Percentiles rank a stretch among this genome's conserved stretches.
These are phyloP conservation scores for Penicillium paradoxum DNA, from an alignment of 495 filamentous ascomycete species.

Conservation along the genomic window DNA sequence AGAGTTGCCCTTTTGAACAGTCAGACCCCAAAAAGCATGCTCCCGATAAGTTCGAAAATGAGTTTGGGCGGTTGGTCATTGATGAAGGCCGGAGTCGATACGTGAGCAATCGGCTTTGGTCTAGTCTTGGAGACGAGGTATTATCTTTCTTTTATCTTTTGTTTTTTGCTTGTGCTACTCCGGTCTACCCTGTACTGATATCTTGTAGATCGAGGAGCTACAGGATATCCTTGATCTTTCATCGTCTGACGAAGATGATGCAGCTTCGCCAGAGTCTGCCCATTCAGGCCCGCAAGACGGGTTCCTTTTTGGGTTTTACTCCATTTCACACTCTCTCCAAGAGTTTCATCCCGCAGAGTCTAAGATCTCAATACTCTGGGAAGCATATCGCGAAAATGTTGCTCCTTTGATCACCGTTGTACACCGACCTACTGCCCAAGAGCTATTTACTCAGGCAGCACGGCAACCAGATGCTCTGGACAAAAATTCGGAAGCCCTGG, in stretches of 20 bases:
- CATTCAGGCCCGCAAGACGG: constrained; percentile 57
- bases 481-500: constrained; percentile 60
- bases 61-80: constrained; percentile 78
- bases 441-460: constrained; percentile 39
- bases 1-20: constrained; percentile 28
- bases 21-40: constrained; percentile 23
- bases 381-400: constrained; percentile 64
- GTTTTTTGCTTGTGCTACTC: neutral
- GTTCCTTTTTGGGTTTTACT: constrained; percentile 66
- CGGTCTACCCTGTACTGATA: neutral
- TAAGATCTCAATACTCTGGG: constrained; percentile 64
- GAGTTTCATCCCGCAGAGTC: constrained; percentile 51
- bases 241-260: constrained; percentile 60
- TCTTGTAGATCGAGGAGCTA: constrained; percentile 61
- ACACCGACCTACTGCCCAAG: constrained; percentile 56
- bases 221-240: constrained; percentile 63
- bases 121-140: constrained; percentile 82
- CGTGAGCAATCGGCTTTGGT: constrained; percentile 86
- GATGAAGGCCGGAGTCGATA: constrained; percentile 79
- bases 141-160: neutral
- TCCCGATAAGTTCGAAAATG: constrained; percentile 47
- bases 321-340: constrained; percentile 45
- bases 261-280: constrained; percentile 52
- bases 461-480: constrained; percentile 52
- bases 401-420: constrained; percentile 66